phyloP scores from a whole-genome alignment of 176 grass and related monocot genomes.

The Puccinellia tenuiflora region DNA sequence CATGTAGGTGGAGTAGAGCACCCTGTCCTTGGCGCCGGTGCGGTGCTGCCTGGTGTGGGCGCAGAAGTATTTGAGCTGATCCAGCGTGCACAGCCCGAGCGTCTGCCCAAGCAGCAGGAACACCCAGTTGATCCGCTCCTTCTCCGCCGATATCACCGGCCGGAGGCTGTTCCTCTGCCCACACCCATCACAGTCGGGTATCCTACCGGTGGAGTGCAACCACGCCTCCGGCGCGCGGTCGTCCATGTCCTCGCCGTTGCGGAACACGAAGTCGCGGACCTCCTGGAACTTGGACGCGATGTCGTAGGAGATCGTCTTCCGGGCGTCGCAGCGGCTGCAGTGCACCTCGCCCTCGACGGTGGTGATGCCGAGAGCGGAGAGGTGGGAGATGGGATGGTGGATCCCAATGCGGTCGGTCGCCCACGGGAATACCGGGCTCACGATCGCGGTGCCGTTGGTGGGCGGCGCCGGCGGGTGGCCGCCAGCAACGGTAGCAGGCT shows the following conservation, averaged over 20 bases:
- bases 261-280: constrained; percentile 2
- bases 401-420: neutral
- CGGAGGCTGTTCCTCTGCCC: constrained; percentile 5
- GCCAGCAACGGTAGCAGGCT: neutral
- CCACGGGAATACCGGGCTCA: constrained; percentile 37
- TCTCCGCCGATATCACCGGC: constrained; percentile 34
- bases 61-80: constrained; percentile 68
- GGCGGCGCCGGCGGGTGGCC: neutral
- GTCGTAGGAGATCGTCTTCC: neutral
- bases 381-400: constrained; percentile 17
- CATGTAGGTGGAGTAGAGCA: constrained; percentile 43
- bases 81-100: constrained; percentile 41
- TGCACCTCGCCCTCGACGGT: constrained; percentile 27
- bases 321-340: constrained; percentile 28
- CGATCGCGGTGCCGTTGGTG: neutral
- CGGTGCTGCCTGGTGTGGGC: constrained; percentile 32
- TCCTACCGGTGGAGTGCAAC: neutral
- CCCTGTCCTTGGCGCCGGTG: constrained; percentile 52
- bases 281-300: constrained; percentile 24
- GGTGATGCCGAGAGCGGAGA: neutral
- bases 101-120: constrained; percentile 50
- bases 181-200: constrained; percentile 36
- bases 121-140: constrained; percentile 58
- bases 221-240: constrained; percentile 35
- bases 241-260: constrained; percentile 18